Percentiles rank a stretch among this genome's conserved stretches.
Evolutionary conservation across 1,139 yeast species (phyloP).

Genomic region (Candida sp.): DNA sequence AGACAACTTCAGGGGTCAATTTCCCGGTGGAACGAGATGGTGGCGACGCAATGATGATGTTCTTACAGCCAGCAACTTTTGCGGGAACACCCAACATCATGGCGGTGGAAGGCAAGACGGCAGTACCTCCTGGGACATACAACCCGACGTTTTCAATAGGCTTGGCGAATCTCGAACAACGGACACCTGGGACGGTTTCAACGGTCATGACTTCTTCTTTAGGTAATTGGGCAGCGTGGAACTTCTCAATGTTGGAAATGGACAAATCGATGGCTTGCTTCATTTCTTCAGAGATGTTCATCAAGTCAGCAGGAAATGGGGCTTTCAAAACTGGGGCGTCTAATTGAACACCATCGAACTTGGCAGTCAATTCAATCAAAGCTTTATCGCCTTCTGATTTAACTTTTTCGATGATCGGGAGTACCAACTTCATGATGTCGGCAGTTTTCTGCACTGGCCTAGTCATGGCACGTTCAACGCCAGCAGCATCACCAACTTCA

Average conservation of each 20-base stretch:
- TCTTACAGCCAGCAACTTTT: slow-evolving; percentile 95
- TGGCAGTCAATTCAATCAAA: slow-evolving; percentile 81
- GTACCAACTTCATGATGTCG: slow-evolving; percentile 89
- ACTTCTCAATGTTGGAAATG: slow-evolving; percentile 83
- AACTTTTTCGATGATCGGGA: slow-evolving; percentile 86
- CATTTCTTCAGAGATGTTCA: slow-evolving; percentile 79
- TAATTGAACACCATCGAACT: slow-evolving; percentile 85
- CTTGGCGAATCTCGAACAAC: slow-evolving; percentile 92
- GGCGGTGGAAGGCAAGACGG: slow-evolving; percentile 97
- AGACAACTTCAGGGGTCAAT: slow-evolving; percentile 96
- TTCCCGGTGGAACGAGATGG: slow-evolving; percentile 92
- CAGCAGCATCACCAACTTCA: slow-evolving; percentile 47
- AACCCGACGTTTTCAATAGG: slow-evolving; percentile 95
- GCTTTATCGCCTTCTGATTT: slow-evolving; percentile 84
- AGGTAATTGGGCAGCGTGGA: slow-evolving; percentile 91
- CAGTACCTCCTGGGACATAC: slow-evolving; percentile 99
- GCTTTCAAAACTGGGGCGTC: slow-evolving; percentile 77
- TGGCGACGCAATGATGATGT: slow-evolving; percentile 96
- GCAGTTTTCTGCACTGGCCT: slow-evolving; percentile 94
- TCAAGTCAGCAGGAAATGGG: slow-evolving; percentile 81
- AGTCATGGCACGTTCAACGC: slow-evolving; percentile 61
- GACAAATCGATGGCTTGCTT: slow-evolving; percentile 89
- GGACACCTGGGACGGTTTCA: slow-evolving; percentile 94
- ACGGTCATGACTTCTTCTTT: slow-evolving; percentile 75
- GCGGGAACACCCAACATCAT: slow-evolving; percentile 99